phyloP scores from a whole-genome alignment of 2,329 filamentous ascomycete genomes.

The Phialophora chinensis region DNA sequence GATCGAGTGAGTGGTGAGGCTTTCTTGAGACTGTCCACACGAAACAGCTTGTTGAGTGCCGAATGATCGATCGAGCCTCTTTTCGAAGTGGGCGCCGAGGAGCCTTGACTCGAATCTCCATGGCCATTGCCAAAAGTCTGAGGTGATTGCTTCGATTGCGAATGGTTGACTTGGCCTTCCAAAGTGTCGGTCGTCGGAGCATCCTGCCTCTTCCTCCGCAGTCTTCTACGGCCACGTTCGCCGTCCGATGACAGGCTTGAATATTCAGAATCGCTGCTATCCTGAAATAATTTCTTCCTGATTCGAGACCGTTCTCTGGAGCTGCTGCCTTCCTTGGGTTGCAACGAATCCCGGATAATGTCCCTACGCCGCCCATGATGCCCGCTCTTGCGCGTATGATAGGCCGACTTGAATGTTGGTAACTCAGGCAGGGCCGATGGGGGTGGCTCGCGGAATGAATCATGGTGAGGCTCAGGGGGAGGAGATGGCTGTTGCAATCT shows the following conservation, averaged over 20 bases:
- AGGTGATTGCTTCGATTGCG: slow-evolving; percentile 15
- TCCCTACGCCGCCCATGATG: slow-evolving; percentile 25
- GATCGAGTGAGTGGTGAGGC: slow-evolving; percentile 26
- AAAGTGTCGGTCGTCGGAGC: slow-evolving; percentile 11
- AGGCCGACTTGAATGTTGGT: slow-evolving; percentile 38
- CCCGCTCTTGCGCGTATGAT: slow-evolving; percentile 23
- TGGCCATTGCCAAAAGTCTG: slow-evolving; percentile 7
- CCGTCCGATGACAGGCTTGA: slow-evolving; percentile 29
- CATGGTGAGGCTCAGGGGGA: slow-evolving; percentile 15
- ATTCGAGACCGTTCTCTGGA: slow-evolving; percentile 30
- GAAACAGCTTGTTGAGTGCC: slow-evolving; percentile 28
- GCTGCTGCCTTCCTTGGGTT: slow-evolving; percentile 27
- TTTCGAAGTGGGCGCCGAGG: slow-evolving; percentile 34
- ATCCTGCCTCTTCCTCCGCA: slow-evolving; percentile 30
- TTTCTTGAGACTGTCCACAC: slow-evolving; percentile 27
- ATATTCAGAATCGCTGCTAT: slow-evolving; percentile 34
- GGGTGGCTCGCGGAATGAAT: slow-evolving; percentile 30
- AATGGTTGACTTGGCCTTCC: slow-evolving; percentile 6
- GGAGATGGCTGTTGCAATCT: slow-evolving; percentile 32
- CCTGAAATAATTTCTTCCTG: slow-evolving; percentile 30
- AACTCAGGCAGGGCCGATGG: slow-evolving; percentile 35
- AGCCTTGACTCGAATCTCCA: slow-evolving; percentile 31
- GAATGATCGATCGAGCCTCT: slow-evolving; percentile 34
- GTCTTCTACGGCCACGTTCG: slow-evolving; percentile 34
- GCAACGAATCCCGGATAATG: slow-evolving; percentile 34